Base-by-base conservation (phyloP, 805 yeast species). In the Candida anglica region DNA sequence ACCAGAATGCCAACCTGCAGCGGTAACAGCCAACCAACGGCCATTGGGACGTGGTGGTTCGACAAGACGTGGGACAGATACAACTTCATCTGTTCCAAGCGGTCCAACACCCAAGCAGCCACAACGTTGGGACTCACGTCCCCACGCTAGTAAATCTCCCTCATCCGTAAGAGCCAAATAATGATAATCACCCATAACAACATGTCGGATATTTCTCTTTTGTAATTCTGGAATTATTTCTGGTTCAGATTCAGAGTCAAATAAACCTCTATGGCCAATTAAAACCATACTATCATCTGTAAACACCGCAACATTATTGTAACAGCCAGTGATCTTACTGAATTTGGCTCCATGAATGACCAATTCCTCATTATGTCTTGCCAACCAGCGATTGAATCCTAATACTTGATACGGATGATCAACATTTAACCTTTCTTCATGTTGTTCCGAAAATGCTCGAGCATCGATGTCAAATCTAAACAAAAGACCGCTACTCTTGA, bases 1-100 rank as follows among this genome's bases (percentile, higher is more conserved):
- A 28, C 80, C 77, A 5, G 86, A 73, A 38, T 84, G 93, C 91
- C 91, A 84, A 2, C 93, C 94, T 11, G 79, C 80, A 5, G 89
- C 86, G 2, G 84, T 72, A 21, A 82, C 70, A 0, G 79, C 78
- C 15, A 81, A 53, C 49, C 81, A 77, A 20, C 60, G 58, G 3
- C 75, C 75, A 3, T 47, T 47, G 4, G 15, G 21, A 1, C 62
- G 56, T 3, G 86, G 86, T 18, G 52, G 60, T 2, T 44, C 41
- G 1, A 68, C 56, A 16, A 33, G 27, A 6, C 40, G 32, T 2
- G 61, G 63, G 16, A 32, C 42, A 16, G 15, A 17, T 2, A 45
- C 53, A 28, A 34, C 36, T 15, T 32, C 13, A 52, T 11, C 38
- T 39, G 29, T 28, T 17, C 44, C 44, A 17, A 47, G 42, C 10